Percentiles rank a stretch among this genome's conserved stretches.
These are phyloP conservation scores for Russula sp. DNA, from an alignment of 768 basidiomycete species.

Conservation along the genomic window DNA sequence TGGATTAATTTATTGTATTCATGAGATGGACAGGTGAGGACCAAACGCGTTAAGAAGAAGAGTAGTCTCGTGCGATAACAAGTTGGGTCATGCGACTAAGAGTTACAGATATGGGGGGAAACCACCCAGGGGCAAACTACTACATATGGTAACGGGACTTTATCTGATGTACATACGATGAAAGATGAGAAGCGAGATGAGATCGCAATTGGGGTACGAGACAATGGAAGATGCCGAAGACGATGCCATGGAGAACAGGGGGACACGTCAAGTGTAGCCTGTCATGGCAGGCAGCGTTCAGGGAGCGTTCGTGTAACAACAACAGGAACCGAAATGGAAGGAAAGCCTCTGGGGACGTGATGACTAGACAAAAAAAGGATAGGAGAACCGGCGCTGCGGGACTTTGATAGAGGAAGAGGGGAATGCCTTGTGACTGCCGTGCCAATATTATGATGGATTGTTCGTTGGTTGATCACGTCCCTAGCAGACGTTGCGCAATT, in stretches of 20 bases:
- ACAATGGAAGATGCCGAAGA: background rate
- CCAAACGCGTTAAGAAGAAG: too few relatives aligned
- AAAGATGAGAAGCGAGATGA: background rate
- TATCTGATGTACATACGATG: background rate
- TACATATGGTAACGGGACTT: background rate
- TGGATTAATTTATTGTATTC: too few relatives aligned
- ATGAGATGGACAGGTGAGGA: too few relatives aligned
- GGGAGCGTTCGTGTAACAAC: background rate
- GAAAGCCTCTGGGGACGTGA: slow-evolving; percentile 2
- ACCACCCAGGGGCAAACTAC: background rate
- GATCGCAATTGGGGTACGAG: background rate
- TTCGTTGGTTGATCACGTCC: background rate
- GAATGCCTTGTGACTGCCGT: background rate
- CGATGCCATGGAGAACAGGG: background rate
- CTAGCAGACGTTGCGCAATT: background rate
- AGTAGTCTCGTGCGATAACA: background rate
- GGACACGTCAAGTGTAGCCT: slow-evolving; percentile 15
- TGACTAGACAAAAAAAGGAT: background rate
- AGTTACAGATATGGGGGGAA: background rate
- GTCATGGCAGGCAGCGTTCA: background rate
- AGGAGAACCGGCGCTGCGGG: background rate
- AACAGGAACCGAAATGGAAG: background rate
- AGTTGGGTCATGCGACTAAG: background rate
- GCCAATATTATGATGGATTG: background rate
- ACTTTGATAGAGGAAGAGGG: background rate